These are phyloP conservation scores for Symbiodinium pilosum DNA, from an alignment of 73 alveolate genomes.

Conservation along the genomic window DNA sequence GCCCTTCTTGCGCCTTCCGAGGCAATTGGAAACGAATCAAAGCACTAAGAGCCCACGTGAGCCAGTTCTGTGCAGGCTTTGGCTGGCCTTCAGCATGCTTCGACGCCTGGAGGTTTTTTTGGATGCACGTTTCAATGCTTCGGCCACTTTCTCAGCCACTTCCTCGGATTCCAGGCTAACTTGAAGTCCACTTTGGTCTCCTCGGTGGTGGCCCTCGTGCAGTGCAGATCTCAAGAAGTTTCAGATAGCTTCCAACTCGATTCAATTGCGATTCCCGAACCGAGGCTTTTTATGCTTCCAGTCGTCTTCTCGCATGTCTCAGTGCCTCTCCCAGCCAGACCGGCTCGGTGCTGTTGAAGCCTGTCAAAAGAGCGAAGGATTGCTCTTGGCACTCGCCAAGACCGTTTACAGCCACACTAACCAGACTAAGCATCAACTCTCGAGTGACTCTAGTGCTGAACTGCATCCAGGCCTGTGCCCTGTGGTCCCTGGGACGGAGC, in stretches of 20 bases:
- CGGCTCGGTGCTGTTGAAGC: too few relatives aligned
- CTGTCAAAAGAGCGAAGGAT: too few relatives aligned
- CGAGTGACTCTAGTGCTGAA: too few relatives aligned
- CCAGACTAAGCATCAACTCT: too few relatives aligned
- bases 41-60: too few relatives aligned
- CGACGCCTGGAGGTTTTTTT: neutral
- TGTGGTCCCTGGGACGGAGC: constrained; percentile 84
- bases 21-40: too few relatives aligned
- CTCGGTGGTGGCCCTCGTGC: constrained; percentile 41
- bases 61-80: neutral
- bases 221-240: neutral
- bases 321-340: neutral
- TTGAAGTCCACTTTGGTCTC: constrained; percentile 48
- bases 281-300: constrained; percentile 72
- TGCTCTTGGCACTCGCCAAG: too few relatives aligned
- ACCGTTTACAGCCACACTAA: too few relatives aligned
- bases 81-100: constrained; percentile 2
- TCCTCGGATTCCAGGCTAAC: constrained; percentile 55
- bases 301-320: constrained; percentile 67
- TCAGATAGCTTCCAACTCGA: too few relatives aligned
- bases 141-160: too few relatives aligned
- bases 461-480: constrained; percentile 53
- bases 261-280: too few relatives aligned
- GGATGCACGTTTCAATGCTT: too few relatives aligned
- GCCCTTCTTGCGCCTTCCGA: neutral